Evolutionary conservation across 2,329 filamentous ascomycete species (phyloP), one percentile per base, ranked within the genome.

Genomic region (Torrubiella hemipterigena): DNA sequence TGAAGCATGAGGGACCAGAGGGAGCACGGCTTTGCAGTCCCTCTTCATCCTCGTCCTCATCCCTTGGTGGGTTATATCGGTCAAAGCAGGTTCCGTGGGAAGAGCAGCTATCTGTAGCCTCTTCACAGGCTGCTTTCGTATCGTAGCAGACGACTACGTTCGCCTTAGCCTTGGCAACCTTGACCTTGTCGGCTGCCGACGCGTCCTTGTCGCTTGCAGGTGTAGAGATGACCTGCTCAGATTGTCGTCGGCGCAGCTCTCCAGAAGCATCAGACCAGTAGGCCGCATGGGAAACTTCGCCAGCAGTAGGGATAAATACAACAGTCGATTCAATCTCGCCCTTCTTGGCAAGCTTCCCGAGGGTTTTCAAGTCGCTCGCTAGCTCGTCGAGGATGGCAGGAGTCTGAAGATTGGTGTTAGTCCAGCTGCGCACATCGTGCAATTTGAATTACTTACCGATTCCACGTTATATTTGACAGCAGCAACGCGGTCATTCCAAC

Each of bases 1-100:
- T 65, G 52, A 78, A 96, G 69, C 89, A 96, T n/a, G n/a, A n/a
- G n/a, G n/a, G n/a, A n/a, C n/a, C n/a, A n/a, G n/a, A n/a, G n/a
- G n/a, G n/a, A n/a, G n/a, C n/a, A 20, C 63, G 57, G 22, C 22
- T 24, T 5, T 14, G 22, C 27, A 46, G 52, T 35, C 50, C 53
- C 9, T 55, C 54, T 7, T 40, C 41, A 35, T 65, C 63, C 31
- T 51, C 49, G 11, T 58, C 52, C 31, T 50, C 51, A 25, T 57
- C 24, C 6, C 34, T 29, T 10, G 30, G 26, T 3, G 31, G 31
- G 6, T 25, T 15, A 7, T 72, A 86, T 48, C 78, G 80, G 51
- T 80, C 65, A 42, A 68, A 61, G 63, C 91, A 96, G 17, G 56
- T 49, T 28, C 91, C 91, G 55, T 91, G 86, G 33, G 80, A 76